These are phyloP conservation scores for Pneumocystis canis DNA, from an alignment of 1,139 yeast genomes.

Conservation along the genomic window DNA sequence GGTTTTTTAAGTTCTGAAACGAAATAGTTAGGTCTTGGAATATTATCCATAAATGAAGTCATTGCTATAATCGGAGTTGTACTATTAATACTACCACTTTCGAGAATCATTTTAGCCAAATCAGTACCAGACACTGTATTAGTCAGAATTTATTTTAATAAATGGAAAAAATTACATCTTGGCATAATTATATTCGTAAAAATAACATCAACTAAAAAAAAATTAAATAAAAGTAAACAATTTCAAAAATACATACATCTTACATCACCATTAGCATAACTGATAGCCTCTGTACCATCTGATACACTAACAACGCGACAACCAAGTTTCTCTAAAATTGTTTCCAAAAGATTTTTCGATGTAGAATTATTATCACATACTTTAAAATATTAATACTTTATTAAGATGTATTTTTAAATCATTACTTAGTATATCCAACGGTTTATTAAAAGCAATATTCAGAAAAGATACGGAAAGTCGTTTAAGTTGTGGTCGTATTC, in stretches of 20 bases:
- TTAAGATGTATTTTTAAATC: not conserved
- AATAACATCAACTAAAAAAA: slow-evolving; percentile 44
- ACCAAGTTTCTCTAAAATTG: slow-evolving; percentile 53
- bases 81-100: slow-evolving; percentile 61
- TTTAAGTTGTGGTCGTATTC: slow-evolving; percentile 40
- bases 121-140: slow-evolving; percentile 36
- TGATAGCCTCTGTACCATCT: slow-evolving; percentile 68
- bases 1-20: slow-evolving; percentile 70
- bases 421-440: slow-evolving; percentile 41
- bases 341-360: slow-evolving; percentile 53
- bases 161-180: slow-evolving; percentile 28
- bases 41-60: slow-evolving; percentile 61
- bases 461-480: slow-evolving; percentile 20
- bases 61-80: slow-evolving; percentile 66
- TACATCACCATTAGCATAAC: slow-evolving; percentile 71
- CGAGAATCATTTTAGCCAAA: slow-evolving; percentile 61
- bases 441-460: slow-evolving; percentile 21
- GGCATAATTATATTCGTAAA: slow-evolving; percentile 60
- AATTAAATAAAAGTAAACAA: not conserved
- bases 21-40: slow-evolving; percentile 40
- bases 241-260: slow-evolving; percentile 27
- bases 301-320: slow-evolving; percentile 69
- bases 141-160: not conserved
- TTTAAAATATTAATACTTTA: not conserved
- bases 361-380: slow-evolving; percentile 82